These are phyloP conservation scores for Cavenderia fasciculata DNA, from an alignment of 78 protist genomes.

Conservation along the genomic window DNA sequence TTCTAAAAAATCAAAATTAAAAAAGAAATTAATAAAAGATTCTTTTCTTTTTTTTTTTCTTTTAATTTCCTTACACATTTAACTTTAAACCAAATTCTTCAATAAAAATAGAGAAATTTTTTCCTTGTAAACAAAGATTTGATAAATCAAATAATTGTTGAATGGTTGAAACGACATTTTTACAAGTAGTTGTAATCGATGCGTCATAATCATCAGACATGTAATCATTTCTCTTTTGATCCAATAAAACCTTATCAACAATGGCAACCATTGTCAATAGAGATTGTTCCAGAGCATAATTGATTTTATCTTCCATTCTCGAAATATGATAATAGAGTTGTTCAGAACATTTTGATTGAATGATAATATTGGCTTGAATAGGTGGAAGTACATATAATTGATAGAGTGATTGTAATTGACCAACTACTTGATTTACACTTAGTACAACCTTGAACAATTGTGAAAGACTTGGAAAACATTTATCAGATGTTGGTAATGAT, in stretches of 20 bases:
- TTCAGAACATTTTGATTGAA: conserved; percentile 68
- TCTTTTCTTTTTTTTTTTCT: no score
- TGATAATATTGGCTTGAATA: conserved; percentile 21
- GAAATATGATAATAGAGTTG: conserved; percentile 40
- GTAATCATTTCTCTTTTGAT: conserved; percentile 52
- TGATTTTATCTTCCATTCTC: conserved; percentile 5
- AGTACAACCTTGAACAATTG: conserved; percentile 27
- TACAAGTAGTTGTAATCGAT: conserved; percentile 38
- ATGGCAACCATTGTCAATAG: conserved; percentile 10
- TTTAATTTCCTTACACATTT: background rate
- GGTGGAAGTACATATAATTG: conserved; percentile 43
- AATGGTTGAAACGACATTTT: background rate
- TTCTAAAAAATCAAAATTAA: background rate
- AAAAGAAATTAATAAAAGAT: no score
- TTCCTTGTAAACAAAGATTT: conserved; percentile 47
- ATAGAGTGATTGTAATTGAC: conserved; percentile 59
- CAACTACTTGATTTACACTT: conserved; percentile 47
- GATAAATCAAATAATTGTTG: conserved; percentile 36
- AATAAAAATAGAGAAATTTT: conserved; percentile 21
- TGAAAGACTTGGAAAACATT: background rate
- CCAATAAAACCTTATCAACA: conserved; percentile 17
- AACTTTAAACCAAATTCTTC: conserved; percentile 62
- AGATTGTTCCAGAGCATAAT: conserved; percentile 20
- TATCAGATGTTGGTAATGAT: conserved; percentile 15
- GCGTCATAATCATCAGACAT: conserved; percentile 4